These are phyloP conservation scores for Albizia julibrissin DNA, from an alignment of 306 rosid genomes.

Conservation along the genomic window DNA sequence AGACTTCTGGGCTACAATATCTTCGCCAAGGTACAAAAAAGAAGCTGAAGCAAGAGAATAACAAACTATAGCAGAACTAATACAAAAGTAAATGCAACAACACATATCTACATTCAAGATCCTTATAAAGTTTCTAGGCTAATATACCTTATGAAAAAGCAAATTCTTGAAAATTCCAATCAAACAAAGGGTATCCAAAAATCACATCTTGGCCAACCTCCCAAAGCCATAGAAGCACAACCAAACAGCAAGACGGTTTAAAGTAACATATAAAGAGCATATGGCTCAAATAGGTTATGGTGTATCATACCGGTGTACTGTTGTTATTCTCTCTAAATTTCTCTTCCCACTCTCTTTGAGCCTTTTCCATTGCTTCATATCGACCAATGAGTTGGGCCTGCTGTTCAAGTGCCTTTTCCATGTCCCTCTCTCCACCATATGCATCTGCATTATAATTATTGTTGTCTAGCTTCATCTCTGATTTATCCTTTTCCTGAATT, in stretches of 20 bases:
- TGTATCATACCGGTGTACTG: slow-evolving; percentile 70
- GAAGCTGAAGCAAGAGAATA: slow-evolving; percentile 2
- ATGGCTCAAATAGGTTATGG: slow-evolving; percentile 13
- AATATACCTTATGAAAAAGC: slow-evolving; percentile 3
- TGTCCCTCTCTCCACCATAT: slow-evolving; percentile 56
- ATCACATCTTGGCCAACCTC: slow-evolving; percentile 13
- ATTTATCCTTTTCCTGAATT: slow-evolving; percentile 46
- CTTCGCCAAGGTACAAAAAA: not conserved
- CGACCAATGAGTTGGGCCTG: slow-evolving; percentile 76
- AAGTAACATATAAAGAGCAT: not conserved
- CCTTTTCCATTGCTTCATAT: slow-evolving; percentile 89
- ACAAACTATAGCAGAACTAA: not conserved
- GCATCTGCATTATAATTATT: slow-evolving; percentile 43
- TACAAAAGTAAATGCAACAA: not conserved
- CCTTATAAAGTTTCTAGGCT: slow-evolving; percentile 41
- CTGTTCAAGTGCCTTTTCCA: slow-evolving; percentile 78
- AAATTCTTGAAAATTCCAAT: slow-evolving; percentile 5
- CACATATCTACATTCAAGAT: slow-evolving; percentile 14
- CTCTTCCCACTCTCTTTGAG: slow-evolving; percentile 96
- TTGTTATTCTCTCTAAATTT: slow-evolving; percentile 84
- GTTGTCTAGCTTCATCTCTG: slow-evolving; percentile 30
- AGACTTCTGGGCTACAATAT: not conserved
- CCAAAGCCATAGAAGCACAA: slow-evolving; percentile 25
- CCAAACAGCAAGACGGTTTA: slow-evolving; percentile 19
- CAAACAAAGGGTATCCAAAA: slow-evolving; percentile 20